Evolutionary conservation across 257 asterid species (phyloP).

Genomic region (Penstemon davidsonii): DNA sequence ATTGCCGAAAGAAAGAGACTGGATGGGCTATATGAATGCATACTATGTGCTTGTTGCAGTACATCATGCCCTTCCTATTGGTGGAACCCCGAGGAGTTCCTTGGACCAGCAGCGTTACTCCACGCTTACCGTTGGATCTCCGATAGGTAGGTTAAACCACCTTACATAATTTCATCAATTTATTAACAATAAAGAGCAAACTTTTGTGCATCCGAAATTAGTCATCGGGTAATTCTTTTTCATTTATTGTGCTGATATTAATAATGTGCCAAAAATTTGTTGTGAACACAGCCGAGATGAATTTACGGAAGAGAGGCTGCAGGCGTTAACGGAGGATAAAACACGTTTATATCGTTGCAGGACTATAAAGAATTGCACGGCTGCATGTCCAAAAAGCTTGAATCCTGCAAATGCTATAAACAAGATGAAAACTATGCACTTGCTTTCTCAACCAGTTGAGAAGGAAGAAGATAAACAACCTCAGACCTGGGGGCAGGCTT

Average conservation of each 20-base stretch:
- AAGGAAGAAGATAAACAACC: slow-evolving; percentile 32
- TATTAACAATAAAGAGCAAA: no score
- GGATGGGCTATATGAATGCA: slow-evolving; percentile 77
- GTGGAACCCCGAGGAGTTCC: slow-evolving; percentile 85
- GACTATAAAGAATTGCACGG: slow-evolving; percentile 67
- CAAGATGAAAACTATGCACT: slow-evolving; percentile 62
- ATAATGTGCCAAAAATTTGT: neutral
- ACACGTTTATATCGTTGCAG: slow-evolving; percentile 58
- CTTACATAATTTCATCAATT: no score
- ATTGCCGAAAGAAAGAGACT: slow-evolving; percentile 56
- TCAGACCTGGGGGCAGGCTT: slow-evolving; percentile 27
- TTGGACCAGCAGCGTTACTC: slow-evolving; percentile 67
- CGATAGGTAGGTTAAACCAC: slow-evolving; percentile 63
- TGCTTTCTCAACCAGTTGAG: slow-evolving; percentile 38
- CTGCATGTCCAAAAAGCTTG: slow-evolving; percentile 66
- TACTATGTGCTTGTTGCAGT: slow-evolving; percentile 72
- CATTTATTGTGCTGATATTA: no score
- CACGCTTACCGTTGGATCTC: slow-evolving; percentile 78
- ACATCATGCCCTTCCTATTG: slow-evolving; percentile 84
- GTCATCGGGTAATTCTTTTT: no score
- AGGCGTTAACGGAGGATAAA: slow-evolving; percentile 53
- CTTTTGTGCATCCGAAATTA: no score
- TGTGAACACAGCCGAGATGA: slow-evolving; percentile 59
- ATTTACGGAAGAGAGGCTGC: slow-evolving; percentile 56
- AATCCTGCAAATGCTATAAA: slow-evolving; percentile 69